These are phyloP conservation scores for Stephania cephalantha DNA, from an alignment of 164 flowering plant genomes.

Conservation along the genomic window DNA sequence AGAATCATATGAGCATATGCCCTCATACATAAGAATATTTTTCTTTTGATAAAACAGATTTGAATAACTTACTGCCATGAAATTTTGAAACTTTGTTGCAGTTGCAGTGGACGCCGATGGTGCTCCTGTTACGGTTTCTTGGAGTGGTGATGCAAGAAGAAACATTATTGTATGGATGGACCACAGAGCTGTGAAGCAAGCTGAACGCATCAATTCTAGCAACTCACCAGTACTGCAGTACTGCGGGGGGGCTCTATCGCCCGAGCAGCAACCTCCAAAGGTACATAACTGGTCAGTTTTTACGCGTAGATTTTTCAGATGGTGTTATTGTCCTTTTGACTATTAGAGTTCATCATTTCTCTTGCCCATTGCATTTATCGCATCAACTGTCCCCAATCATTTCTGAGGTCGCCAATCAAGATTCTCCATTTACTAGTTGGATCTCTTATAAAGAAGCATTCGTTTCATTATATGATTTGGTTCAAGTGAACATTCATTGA, in stretches of 20 bases:
- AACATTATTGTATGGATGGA: constrained; percentile 99
- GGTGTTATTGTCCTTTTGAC: background rate
- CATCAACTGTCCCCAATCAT: background rate
- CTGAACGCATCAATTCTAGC: constrained; percentile 77
- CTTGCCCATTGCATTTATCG: background rate
- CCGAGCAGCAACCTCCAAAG: constrained; percentile 99
- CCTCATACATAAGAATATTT: background rate
- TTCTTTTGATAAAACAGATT: background rate
- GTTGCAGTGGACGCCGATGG: constrained; percentile 97
- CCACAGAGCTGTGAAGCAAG: constrained; percentile 94
- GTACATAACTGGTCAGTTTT: constrained; percentile 24
- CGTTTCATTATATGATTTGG: background rate
- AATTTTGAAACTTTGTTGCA: constrained; percentile 26
- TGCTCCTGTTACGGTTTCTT: constrained; percentile 91
- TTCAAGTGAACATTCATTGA: background rate
- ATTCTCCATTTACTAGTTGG: background rate
- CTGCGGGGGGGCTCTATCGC: constrained; percentile 89
- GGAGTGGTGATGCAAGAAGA: constrained; percentile 94
- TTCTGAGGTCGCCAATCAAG: background rate
- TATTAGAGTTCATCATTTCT: too few species aligned
- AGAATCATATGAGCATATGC: background rate
- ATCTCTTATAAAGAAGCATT: background rate
- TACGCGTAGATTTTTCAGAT: too few species aligned
- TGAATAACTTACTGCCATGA: background rate
- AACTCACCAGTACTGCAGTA: constrained; percentile 88